Conservation (phyloP, 1,284 basidiomycete genomes). For the Mycena sp. region DNA sequence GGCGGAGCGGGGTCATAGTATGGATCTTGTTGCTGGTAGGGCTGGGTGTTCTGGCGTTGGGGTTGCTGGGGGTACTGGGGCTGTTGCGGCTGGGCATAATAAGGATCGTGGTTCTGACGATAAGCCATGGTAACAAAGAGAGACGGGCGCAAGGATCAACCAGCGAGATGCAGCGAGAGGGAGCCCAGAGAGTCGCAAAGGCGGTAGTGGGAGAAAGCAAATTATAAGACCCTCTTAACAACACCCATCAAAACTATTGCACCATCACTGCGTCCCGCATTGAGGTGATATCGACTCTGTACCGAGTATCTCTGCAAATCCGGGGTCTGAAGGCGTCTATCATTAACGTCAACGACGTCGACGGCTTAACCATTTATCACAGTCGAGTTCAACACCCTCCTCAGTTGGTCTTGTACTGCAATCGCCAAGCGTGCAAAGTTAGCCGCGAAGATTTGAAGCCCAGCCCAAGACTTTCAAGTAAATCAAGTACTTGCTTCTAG, state of each 20-base stretch:
- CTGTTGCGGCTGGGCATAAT: slow-evolving; percentile 44
- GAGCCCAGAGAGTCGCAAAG: slow-evolving; percentile 1
- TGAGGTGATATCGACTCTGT: too few species aligned
- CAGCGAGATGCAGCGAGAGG: slow-evolving; percentile 17
- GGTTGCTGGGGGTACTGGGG: slow-evolving; percentile 33
- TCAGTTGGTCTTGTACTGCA: too few species aligned
- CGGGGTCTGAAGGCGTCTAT: too few species aligned
- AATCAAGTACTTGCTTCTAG: too few species aligned
- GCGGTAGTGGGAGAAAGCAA: slow-evolving; percentile 10
- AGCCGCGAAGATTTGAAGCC: too few species aligned
- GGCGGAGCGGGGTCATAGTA: slow-evolving; percentile 40
- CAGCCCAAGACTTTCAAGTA: too few species aligned
- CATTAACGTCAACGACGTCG: too few species aligned
- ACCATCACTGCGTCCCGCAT: too few species aligned
- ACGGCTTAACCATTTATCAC: too few species aligned
- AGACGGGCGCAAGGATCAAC: slow-evolving; percentile 20
- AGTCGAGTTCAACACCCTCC: too few species aligned
- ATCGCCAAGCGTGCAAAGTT: too few species aligned
- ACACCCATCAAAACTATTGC: slow-evolving; percentile 15
- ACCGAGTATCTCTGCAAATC: too few species aligned
- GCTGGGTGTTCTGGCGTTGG: slow-evolving; percentile 12
- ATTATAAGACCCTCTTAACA: slow-evolving; percentile 1
- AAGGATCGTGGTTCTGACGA: slow-evolving; percentile 61
- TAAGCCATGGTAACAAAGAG: slow-evolving; percentile 60
- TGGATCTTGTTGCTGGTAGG: slow-evolving; percentile 33